Base-by-base conservation (phyloP, 345 rosid species). In the Populus euphratica region DNA sequence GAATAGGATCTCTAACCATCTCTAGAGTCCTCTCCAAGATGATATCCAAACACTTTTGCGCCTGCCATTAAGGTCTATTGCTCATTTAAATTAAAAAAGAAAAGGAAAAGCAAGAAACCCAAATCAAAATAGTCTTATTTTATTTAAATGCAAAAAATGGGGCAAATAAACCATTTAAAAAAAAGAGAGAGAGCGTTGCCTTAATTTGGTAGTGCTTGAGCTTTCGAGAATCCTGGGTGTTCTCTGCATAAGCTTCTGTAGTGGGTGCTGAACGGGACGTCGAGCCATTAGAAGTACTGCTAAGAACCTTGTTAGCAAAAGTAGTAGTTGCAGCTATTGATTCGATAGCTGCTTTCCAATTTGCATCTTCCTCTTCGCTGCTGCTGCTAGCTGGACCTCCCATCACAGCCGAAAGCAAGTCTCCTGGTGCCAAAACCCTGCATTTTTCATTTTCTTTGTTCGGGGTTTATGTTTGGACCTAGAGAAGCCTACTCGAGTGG, bases 331-430 rank as follows among this genome's bases (percentile, higher is more conserved):
- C 79, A 36, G 81, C 95, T 38, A 93, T 78, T 5, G 97, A 95
- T 44, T 85, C 83, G 65, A 95, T 89, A 62, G 96, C 94, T 20
- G 94, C 92, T 82, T 81, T 92, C 97, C 94, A 91, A 78, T 87
- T 85, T 38, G 87, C 91, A 41, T 90, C 90, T 52, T 89, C 94
- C 77, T 92, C 97, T 27, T 88, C 96, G 65, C 89, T 86, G 81
- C 91, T 86, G 75, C 84, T 83, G 77, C 85, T 79, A 52, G 74
- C 77, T 27, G 69, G 79, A 72, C 79, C 81, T 77, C 81, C 83
- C 88, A 84, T 86, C 6, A 3, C 50, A 13, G 50, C 50, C 50
- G 17, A 13, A 13, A 47, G 50, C 50, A 11, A 0, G 16, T 47
- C 50, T 47, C 18, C 11, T 14, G 50, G 50, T 47, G 50, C 50